Evolutionary conservation across 257 asterid genomes (phyloP).

Genomic region (Nicotiana benthamiana): DNA sequence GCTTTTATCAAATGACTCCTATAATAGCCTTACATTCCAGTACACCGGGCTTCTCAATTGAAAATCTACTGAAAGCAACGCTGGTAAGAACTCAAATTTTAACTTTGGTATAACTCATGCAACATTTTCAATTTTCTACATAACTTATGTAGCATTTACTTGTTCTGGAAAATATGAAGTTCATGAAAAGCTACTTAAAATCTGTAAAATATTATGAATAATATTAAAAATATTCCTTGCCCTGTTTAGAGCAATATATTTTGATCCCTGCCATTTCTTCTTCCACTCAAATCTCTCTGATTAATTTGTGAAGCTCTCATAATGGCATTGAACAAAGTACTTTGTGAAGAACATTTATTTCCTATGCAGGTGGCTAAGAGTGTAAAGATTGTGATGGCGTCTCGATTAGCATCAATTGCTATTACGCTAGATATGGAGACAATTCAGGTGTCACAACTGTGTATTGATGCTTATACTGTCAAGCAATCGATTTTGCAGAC

Average conservation of each 20-base stretch:
- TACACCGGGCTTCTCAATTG: too few relatives aligned
- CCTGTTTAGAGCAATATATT: background rate
- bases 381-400: constrained; percentile 55
- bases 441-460: constrained; percentile 56
- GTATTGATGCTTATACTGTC: constrained; percentile 54
- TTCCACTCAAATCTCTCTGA: background rate
- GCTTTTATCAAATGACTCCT: too few relatives aligned
- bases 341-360: constrained; percentile 5
- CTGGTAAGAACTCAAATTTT: too few relatives aligned
- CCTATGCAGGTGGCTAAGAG: constrained; percentile 68
- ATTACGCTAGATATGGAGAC: constrained; percentile 65
- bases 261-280: background rate
- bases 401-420: constrained; percentile 55
- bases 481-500: constrained; percentile 66
- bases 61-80: too few relatives aligned
- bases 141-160: background rate
- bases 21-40: too few relatives aligned
- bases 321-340: background rate
- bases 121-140: background rate
- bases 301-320: background rate
- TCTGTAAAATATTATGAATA: background rate
- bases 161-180: background rate
- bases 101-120: background rate
- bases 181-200: background rate
- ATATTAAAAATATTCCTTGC: background rate